Evolutionary conservation across 352 stramenopile genomes (phyloP).

Genomic region (Phytophthora podocarpi): DNA sequence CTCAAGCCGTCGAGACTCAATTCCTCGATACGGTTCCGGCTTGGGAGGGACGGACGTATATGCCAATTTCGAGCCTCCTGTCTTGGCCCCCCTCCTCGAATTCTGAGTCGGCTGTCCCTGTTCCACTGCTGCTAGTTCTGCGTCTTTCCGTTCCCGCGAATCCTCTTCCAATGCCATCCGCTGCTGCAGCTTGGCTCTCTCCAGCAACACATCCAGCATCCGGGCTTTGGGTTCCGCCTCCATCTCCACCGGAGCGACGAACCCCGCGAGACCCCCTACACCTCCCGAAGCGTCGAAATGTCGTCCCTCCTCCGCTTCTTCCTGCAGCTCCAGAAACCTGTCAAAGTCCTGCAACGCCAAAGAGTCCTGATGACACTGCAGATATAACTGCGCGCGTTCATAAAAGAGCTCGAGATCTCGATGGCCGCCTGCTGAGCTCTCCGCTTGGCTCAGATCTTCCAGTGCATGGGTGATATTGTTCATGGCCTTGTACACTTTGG

Average conservation of each 20-base stretch:
- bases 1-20: slow-evolving; percentile 51
- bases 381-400: slow-evolving; percentile 56
- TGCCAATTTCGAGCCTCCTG: background rate
- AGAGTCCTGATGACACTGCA: slow-evolving; percentile 48
- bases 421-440: slow-evolving; percentile 48
- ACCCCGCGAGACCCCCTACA: slow-evolving; percentile 36
- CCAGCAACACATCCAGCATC: slow-evolving; percentile 61
- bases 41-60: slow-evolving; percentile 25
- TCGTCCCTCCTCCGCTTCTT: slow-evolving; percentile 44
- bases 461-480: slow-evolving; percentile 60
- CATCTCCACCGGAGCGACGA: slow-evolving; percentile 29
- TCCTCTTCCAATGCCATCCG: slow-evolving; percentile 61
- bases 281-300: slow-evolving; percentile 45
- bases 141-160: slow-evolving; percentile 48
- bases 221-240: slow-evolving; percentile 26
- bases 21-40: slow-evolving; percentile 24
- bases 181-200: slow-evolving; percentile 61
- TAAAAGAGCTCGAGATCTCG: slow-evolving; percentile 66
- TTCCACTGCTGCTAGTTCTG: slow-evolving; percentile 49
- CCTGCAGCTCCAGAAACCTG: slow-evolving; percentile 70
- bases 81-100: slow-evolving; percentile 3
- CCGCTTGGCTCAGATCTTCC: slow-evolving; percentile 54
- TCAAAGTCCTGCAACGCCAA: slow-evolving; percentile 67
- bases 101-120: slow-evolving; percentile 32
- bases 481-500: slow-evolving; percentile 59